phyloP scores from a whole-genome alignment of 192 early-diverging fungal species.

The Coemansia sp. region DNA sequence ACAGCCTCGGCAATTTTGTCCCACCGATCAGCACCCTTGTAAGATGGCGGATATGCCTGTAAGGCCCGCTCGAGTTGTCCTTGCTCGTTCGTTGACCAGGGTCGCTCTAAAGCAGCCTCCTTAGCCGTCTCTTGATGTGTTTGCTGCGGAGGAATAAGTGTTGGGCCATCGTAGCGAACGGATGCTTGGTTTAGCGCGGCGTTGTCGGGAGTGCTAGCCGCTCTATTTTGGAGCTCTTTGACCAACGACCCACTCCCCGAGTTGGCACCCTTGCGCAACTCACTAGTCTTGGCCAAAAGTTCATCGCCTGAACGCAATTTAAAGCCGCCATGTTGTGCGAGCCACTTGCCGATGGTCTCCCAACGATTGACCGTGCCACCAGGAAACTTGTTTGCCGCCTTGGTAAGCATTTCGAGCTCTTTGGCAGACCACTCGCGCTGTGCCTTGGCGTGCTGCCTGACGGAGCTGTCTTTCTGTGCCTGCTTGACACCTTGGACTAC shows the following conservation, averaged over 20 bases:
- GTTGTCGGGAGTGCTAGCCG: slow-evolving; percentile 16
- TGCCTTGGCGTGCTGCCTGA: neutral
- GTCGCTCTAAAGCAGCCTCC: slow-evolving; percentile 15
- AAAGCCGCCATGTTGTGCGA: slow-evolving; percentile 71
- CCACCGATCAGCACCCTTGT: slow-evolving; percentile 65
- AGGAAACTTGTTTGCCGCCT: slow-evolving; percentile 80
- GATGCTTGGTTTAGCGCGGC: slow-evolving; percentile 13
- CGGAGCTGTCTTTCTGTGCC: neutral
- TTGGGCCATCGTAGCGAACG: slow-evolving; percentile 28
- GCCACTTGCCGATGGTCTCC: slow-evolving; percentile 79
- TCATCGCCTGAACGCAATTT: slow-evolving; percentile 66
- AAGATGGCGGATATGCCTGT: slow-evolving; percentile 61
- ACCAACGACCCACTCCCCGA: slow-evolving; percentile 43
- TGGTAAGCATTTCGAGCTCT: slow-evolving; percentile 74
- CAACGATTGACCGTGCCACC: slow-evolving; percentile 75
- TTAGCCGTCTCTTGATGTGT: neutral
- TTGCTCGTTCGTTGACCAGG: slow-evolving; percentile 62
- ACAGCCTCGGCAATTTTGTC: slow-evolving; percentile 65
- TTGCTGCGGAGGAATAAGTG: neutral
- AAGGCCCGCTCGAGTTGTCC: slow-evolving; percentile 60
- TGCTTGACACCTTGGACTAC: slow-evolving; percentile 17
- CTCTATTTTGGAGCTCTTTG: slow-evolving; percentile 40
- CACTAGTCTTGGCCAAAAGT: slow-evolving; percentile 70
- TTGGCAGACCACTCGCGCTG: slow-evolving; percentile 66
- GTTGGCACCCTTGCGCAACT: slow-evolving; percentile 64